A percentile compares a stretch with the other conserved stretches of the same genome.
Evolutionary conservation across 306 rosid genomes (phyloP).

Genomic region (Trifolium pratense): DNA sequence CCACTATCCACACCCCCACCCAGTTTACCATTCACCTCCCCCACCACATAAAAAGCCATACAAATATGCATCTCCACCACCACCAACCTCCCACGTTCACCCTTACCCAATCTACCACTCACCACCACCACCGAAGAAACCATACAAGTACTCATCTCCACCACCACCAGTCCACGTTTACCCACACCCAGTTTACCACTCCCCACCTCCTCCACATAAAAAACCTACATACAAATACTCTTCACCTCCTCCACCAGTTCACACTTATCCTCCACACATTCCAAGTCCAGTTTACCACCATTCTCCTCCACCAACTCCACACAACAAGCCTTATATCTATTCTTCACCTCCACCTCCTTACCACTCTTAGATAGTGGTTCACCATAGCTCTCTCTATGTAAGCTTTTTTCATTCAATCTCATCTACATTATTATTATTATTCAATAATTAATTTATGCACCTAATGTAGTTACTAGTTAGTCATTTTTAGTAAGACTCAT

Average conservation of each 20-base stretch:
- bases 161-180: constrained; percentile 46
- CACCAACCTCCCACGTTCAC: constrained; percentile 10
- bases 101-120: constrained; percentile 43
- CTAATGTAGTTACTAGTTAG: too few relatives aligned
- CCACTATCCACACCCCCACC: constrained; percentile 44
- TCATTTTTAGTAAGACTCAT: not conserved
- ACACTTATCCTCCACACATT: not conserved
- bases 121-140: constrained; percentile 8
- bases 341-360: constrained; percentile 85
- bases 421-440: not conserved
- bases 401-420: constrained; percentile 15
- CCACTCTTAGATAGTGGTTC: constrained; percentile 54
- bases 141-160: constrained; percentile 41
- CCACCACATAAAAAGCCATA: constrained; percentile 44
- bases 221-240: not conserved
- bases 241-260: constrained; percentile 17
- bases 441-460: not conserved
- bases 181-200: constrained; percentile 41
- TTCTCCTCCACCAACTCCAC: constrained; percentile 54
- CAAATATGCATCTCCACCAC: constrained; percentile 45
- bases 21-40: constrained; percentile 47
- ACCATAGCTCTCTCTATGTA: constrained; percentile 42
- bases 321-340: constrained; percentile 43
- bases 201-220: not conserved
- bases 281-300: constrained; percentile 35